Conservation (phyloP, 2,329 filamentous ascomycete genomes). For the Trichoderma aggressivum region DNA sequence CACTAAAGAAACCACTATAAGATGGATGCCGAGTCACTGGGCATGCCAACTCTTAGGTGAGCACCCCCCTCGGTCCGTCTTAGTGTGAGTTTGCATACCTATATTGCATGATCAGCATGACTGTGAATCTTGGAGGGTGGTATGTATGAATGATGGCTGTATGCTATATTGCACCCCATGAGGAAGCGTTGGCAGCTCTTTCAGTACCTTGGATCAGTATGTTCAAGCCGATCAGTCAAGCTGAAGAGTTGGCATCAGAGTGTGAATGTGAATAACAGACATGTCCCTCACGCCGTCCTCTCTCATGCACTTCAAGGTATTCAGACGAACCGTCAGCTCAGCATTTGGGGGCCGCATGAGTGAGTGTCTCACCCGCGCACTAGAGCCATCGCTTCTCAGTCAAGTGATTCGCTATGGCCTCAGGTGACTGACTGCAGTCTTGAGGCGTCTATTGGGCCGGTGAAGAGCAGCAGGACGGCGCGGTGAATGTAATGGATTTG, state of each 20-base stretch:
- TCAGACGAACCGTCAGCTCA: not conserved
- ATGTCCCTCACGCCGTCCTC: not conserved
- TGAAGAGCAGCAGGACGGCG: not conserved
- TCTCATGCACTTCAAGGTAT: not conserved
- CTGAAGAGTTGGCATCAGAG: not conserved
- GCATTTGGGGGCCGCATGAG: not conserved
- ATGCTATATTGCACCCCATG: not conserved
- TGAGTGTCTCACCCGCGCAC: conserved; percentile 10
- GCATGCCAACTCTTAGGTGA: not conserved
- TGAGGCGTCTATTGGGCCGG: not conserved
- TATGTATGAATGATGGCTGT: not conserved
- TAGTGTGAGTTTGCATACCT: not conserved
- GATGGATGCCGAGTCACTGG: not conserved
- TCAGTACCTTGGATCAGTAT: not conserved
- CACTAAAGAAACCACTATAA: not conserved
- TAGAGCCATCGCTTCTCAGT: not conserved
- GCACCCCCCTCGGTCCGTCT: not conserved
- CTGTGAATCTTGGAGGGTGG: not conserved
- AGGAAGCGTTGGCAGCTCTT: not conserved
- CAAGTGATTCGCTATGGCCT: conserved; percentile 14
- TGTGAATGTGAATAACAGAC: not conserved
- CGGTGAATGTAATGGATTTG: not conserved
- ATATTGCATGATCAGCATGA: not conserved
- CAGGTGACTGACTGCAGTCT: conserved; percentile 11
- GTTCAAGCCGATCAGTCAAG: not conserved